These are phyloP conservation scores for Phascolomyces articulosus DNA, from an alignment of 371 early-diverging fungal species.

Conservation along the genomic window DNA sequence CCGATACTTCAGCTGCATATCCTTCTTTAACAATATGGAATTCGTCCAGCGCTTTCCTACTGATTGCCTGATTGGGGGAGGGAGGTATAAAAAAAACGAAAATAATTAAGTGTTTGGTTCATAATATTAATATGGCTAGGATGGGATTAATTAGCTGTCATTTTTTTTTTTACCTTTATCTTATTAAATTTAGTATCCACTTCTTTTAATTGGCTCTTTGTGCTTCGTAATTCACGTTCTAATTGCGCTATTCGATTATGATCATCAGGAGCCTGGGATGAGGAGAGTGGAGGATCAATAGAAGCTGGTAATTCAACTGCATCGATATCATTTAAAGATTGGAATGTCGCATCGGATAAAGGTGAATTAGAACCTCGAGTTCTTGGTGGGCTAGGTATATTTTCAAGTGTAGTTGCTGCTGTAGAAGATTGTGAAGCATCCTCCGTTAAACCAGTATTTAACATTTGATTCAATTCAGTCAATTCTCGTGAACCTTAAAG, in stretches of 20 bases:
- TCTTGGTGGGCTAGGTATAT: conserved; percentile 19
- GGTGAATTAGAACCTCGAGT: conserved; percentile 19
- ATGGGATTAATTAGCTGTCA: background rate
- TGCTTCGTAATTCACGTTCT: conserved; percentile 28
- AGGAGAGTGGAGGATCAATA: background rate
- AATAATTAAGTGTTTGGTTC: too few relatives aligned
- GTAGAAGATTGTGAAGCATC: background rate
- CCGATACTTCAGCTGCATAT: conserved; percentile 39
- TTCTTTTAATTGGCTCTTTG: conserved; percentile 33
- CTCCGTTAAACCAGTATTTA: conserved; percentile 14
- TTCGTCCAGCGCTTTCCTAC: conserved; percentile 52
- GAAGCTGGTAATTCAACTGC: conserved; percentile 3
- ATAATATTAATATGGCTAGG: background rate
- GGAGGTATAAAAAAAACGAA: too few relatives aligned
- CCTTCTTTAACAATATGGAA: conserved; percentile 48
- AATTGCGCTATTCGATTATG: background rate
- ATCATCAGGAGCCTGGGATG: too few relatives aligned
- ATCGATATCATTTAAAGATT: conserved; percentile 14
- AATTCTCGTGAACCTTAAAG: conserved; percentile 18
- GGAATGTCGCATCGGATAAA: conserved; percentile 18
- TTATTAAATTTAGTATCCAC: conserved; percentile 45
- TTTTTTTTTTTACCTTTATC: conserved; percentile 34
- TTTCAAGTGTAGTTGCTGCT: conserved; percentile 11
- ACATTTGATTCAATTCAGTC: conserved; percentile 27
- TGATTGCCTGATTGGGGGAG: conserved; percentile 28